phyloP scores from a whole-genome alignment of 139 green algal species.

The Micractinium conductrix region DNA sequence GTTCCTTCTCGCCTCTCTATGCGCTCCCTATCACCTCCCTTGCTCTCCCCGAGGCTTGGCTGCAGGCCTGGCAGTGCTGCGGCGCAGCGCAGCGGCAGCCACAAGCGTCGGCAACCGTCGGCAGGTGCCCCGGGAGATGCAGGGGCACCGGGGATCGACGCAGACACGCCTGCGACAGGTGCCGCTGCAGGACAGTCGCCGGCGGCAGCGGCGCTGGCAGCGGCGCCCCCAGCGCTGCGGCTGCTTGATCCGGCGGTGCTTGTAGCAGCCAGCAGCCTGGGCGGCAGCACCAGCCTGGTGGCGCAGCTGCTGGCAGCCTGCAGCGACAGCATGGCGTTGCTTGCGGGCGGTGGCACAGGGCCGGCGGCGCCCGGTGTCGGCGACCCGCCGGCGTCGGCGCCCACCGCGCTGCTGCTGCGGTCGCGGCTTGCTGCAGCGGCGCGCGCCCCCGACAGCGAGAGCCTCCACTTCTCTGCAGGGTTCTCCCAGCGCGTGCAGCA shows the following conservation, averaged over 20 bases:
- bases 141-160: background rate
- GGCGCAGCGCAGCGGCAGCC: no score
- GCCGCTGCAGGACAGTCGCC: background rate
- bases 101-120: no score
- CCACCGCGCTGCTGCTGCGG: constrained; percentile 18
- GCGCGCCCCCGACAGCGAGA: background rate
- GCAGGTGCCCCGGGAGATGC: background rate
- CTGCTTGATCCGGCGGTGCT: constrained; percentile 30
- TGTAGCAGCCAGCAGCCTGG: constrained; percentile 14
- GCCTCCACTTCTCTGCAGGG: background rate
- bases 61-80: no score
- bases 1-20: no score
- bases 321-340: constrained; percentile 8
- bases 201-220: background rate
- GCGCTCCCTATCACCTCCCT: no score
- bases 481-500: constrained; percentile 28
- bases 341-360: background rate
- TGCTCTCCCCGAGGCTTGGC: no score
- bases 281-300: background rate
- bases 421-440: background rate
- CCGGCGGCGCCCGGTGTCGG: background rate
- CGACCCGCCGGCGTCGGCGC: background rate
- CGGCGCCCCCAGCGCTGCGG: background rate
- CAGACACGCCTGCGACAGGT: background rate
- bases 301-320: constrained; percentile 22